phyloP scores from a whole-genome alignment of 192 early-diverging fungal species.

The Mortierella hygrophila region DNA sequence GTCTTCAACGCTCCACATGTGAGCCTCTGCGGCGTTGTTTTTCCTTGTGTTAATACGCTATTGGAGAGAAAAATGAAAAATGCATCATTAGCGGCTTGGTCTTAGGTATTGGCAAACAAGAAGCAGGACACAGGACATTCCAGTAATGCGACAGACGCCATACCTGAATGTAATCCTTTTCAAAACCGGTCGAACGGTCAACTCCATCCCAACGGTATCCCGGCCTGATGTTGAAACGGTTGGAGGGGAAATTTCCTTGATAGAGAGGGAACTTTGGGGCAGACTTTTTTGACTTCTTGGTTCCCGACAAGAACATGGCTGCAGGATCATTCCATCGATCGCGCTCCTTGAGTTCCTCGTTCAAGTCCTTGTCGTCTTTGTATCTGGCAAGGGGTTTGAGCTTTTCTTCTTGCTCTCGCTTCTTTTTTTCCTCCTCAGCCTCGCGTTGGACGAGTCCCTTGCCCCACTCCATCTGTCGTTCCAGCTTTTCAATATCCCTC shows the following conservation, averaged over 20 bases:
- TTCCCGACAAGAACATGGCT: conserved; percentile 64
- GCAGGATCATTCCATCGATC: conserved; percentile 78
- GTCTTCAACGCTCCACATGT: conserved; percentile 73
- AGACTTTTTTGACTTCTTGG: conserved; percentile 56
- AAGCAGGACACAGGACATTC: neutral
- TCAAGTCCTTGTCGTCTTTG: conserved; percentile 72
- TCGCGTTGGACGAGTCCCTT: conserved; percentile 66
- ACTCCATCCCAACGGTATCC: conserved; percentile 81
- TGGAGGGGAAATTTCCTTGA: conserved; percentile 74
- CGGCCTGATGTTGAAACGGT: conserved; percentile 73
- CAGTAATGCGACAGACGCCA: conserved; percentile 23
- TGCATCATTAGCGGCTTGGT: neutral
- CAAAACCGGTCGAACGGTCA: conserved; percentile 73
- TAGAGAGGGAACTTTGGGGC: conserved; percentile 63
- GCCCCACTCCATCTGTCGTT: conserved; percentile 70
- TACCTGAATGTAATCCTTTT: conserved; percentile 66
- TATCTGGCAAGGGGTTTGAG: conserved; percentile 69
- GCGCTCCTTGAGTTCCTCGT: conserved; percentile 69
- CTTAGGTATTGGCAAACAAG: neutral
- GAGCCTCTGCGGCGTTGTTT: conserved; percentile 59
- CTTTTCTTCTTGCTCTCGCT: conserved; percentile 55
- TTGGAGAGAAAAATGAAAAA: neutral
- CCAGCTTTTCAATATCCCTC: conserved; percentile 64
- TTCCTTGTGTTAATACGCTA: conserved; percentile 49
- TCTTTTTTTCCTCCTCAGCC: conserved; percentile 57